Evolutionary conservation across 495 filamentous ascomycete species (phyloP).

Genomic region (Neurospora hispaniola): DNA sequence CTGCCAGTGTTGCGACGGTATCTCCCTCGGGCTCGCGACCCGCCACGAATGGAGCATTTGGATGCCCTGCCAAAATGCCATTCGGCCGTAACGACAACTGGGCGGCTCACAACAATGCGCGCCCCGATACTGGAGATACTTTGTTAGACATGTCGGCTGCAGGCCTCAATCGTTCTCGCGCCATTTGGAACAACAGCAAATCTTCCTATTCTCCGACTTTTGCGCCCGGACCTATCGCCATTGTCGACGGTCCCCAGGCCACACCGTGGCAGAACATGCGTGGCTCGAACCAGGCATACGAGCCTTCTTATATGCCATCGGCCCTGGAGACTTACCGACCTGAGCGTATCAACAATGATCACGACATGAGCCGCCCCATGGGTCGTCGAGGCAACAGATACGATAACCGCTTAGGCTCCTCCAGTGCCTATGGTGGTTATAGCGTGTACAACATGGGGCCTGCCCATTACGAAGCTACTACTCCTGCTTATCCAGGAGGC

Average conservation of each 20-base stretch:
- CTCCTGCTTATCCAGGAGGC: constrained; percentile 16
- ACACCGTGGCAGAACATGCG: constrained; percentile 30
- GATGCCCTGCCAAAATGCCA: constrained; percentile 39
- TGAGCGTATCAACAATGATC: constrained; percentile 36
- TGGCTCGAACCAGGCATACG: constrained; percentile 18
- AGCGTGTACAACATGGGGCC: constrained; percentile 15
- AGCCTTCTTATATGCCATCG: constrained; percentile 18
- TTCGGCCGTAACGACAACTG: constrained; percentile 50
- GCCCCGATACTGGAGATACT: constrained; percentile 53
- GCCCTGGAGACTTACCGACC: constrained; percentile 29
- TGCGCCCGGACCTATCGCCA: constrained; percentile 25
- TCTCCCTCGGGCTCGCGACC: constrained; percentile 17
- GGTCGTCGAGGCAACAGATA: constrained; percentile 31
- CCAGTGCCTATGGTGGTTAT: constrained; percentile 14
- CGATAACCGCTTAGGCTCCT: constrained; percentile 29
- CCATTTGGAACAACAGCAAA: constrained; percentile 48
- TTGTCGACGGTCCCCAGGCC: constrained; percentile 24
- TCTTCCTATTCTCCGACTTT: constrained; percentile 20
- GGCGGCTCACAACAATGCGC: constrained; percentile 53
- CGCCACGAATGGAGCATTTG: constrained; percentile 32
- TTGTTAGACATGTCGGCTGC: constrained; percentile 35
- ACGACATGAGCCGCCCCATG: constrained; percentile 29
- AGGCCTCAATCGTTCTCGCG: constrained; percentile 49
- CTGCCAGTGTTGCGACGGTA: constrained; percentile 1
- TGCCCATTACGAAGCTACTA: constrained; percentile 25